Base-by-base conservation (phyloP, 202 grass and related monocot genomes). In the Setaria italica region DNA sequence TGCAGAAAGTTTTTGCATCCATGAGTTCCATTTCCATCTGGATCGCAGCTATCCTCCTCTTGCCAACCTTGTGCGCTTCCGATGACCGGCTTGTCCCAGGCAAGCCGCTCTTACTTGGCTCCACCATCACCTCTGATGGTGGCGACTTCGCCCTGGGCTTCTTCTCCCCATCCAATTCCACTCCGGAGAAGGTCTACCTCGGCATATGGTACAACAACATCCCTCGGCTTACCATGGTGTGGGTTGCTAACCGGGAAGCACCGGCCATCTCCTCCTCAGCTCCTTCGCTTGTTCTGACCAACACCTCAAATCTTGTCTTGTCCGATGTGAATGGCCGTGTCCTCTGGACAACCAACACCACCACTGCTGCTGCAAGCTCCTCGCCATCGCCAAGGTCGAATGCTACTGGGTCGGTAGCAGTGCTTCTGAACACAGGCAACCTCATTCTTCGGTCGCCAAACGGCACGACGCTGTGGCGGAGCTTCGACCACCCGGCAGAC, bases 381-480 rank as follows among this genome's bases (percentile, higher is more conserved):
- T 76, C 33, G 0, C 21, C n/a, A 4, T 3, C 51, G 11, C 60
- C 39, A 41, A 41, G 39, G 39, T 41, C 39, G 39, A 41, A 41
- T 41, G 39, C 4, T 41, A 41, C 39, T 5, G 39, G 5, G 39
- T 41, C 39, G 39, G 39, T 41, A 41, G 63, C 67, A 9, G 62
- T 74, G 67, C 84, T 89, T 50, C 42, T 39, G 35, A 50, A 85
- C 37, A 37, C 72, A 0, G 88, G 91, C 41, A 94, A 94, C 63
- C 82, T 93, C 65, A 67, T 83, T 47, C 66, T 93, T 29, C 81
- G 59, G 79, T 83, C 78, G 0, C 57, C 56, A 25, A 78, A 72
- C 29, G 20, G 20, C 9, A 73, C 29, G 9, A 20, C 14, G 5
- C 6, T 54, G 3, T 93, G 91, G 91, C 43, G 86, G 73, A 93